phyloP scores from a whole-genome alignment of 345 rosid species.

The Sonneratia alba region DNA sequence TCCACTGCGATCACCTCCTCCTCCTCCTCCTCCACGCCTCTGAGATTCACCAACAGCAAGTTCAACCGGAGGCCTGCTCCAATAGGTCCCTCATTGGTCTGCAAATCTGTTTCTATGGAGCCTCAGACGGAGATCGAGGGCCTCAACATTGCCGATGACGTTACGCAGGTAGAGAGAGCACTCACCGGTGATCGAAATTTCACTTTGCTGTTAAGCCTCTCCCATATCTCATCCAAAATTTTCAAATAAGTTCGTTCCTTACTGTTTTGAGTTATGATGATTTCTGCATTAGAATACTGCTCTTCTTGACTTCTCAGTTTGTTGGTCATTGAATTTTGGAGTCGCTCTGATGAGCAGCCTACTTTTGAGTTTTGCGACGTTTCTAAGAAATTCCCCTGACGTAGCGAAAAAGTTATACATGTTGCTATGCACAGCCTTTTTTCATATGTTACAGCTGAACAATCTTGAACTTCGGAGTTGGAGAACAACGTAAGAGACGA shows the following conservation, averaged over 20 bases:
- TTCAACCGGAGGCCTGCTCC: neutral
- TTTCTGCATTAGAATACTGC: neutral
- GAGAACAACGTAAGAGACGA: neutral
- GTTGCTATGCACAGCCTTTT: neutral
- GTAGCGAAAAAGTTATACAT: neutral
- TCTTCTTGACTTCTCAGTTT: neutral
- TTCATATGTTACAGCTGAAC: neutral
- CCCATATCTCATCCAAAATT: neutral
- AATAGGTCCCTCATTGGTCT: slow-evolving; percentile 36
- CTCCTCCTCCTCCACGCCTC: slow-evolving; percentile 15
- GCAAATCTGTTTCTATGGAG: slow-evolving; percentile 57
- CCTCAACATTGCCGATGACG: slow-evolving; percentile 81
- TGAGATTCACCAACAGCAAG: neutral
- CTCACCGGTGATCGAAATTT: neutral
- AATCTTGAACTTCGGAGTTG: neutral
- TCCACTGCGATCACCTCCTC: slow-evolving; percentile 16
- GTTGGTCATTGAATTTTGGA: neutral
- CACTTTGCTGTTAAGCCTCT: neutral
- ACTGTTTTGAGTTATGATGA: neutral
- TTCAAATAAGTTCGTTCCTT: too few species aligned
- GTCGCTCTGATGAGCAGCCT: neutral
- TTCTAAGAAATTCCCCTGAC: neutral
- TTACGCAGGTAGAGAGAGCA: slow-evolving; percentile 42
- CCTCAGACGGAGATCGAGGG: slow-evolving; percentile 48
- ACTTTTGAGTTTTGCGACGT: neutral